Percentiles rank a stretch among this genome's conserved stretches.
Evolutionary conservation across 169 alveolate species (phyloP).

Genomic region (Eimeria zaria): DNA sequence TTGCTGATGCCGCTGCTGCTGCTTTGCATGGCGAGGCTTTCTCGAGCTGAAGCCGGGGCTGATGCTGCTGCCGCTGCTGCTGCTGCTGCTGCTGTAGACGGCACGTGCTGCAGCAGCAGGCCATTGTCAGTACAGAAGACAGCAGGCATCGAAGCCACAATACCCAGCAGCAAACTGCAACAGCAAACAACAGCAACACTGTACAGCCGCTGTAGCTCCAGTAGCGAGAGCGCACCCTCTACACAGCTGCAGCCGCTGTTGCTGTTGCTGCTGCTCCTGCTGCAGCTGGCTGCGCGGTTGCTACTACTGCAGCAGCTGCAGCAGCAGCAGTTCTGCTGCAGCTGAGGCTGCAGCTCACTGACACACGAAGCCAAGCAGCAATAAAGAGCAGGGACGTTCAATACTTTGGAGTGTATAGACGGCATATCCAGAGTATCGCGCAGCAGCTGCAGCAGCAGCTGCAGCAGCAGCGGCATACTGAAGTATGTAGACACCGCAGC

Average conservation of each 20-base stretch:
- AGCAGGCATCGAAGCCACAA: slow-evolving; percentile 17
- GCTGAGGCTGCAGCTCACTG: slow-evolving; percentile 64
- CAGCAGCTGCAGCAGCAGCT: slow-evolving; percentile 49
- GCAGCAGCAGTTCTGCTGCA: slow-evolving; percentile 43
- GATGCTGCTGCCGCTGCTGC: slow-evolving; percentile 13
- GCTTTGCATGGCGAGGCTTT: not conserved
- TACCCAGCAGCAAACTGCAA: slow-evolving; percentile 31
- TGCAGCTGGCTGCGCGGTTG: slow-evolving; percentile 13
- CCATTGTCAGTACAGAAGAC: slow-evolving; percentile 4
- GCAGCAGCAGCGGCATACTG: slow-evolving; percentile 57
- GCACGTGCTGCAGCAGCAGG: slow-evolving; percentile 16
- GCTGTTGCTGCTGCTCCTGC: slow-evolving; percentile 27
- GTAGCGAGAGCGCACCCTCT: slow-evolving; percentile 30
- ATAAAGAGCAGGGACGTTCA: slow-evolving; percentile 2
- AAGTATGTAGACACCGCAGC: not conserved
- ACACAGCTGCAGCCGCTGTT: slow-evolving; percentile 34
- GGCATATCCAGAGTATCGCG: slow-evolving; percentile 64
- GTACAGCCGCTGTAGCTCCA: slow-evolving; percentile 69
- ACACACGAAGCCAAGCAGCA: slow-evolving; percentile 37
- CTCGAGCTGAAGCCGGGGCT: not conserved
- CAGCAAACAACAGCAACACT: slow-evolving; percentile 26
- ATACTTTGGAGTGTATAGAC: slow-evolving; percentile 15
- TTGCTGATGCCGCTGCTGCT: slow-evolving; percentile 34
- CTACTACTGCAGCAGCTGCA: slow-evolving; percentile 65
- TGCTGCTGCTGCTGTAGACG: slow-evolving; percentile 50